Percentiles rank a stretch among this genome's conserved stretches.
Conservation (phyloP, 2,329 filamentous ascomycete genomes). For the Talaromyces pinophilus region DNA sequence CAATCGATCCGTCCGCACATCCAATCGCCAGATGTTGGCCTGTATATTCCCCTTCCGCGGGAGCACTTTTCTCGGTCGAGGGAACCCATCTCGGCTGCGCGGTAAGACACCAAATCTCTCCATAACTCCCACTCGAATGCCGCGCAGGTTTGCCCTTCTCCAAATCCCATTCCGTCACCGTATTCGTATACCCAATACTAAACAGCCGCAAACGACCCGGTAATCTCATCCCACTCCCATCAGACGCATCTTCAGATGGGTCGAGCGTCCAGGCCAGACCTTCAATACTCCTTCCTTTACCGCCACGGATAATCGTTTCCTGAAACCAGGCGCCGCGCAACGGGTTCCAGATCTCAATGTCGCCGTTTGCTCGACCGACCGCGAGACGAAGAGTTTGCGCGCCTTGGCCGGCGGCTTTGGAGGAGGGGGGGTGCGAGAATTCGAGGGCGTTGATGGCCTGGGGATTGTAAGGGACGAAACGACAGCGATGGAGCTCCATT, state of each 20-base stretch:
- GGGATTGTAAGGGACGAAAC: slow-evolving; percentile 89
- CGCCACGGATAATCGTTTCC: slow-evolving; percentile 80
- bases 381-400: slow-evolving; percentile 72
- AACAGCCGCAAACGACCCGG: slow-evolving; percentile 81
- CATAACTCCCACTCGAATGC: slow-evolving; percentile 87
- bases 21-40: slow-evolving; percentile 75
- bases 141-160: slow-evolving; percentile 73
- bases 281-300: slow-evolving; percentile 83
- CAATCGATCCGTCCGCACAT: slow-evolving; percentile 86
- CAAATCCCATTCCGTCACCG: slow-evolving; percentile 93
- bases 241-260: slow-evolving; percentile 63
- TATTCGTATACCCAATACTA: slow-evolving; percentile 91
- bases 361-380: slow-evolving; percentile 87
- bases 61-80: slow-evolving; percentile 37
- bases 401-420: slow-evolving; percentile 48
- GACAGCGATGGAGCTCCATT: slow-evolving; percentile 97
- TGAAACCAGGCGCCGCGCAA: slow-evolving; percentile 81
- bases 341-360: slow-evolving; percentile 98
- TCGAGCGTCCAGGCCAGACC: slow-evolving; percentile 90
- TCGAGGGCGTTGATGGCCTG: slow-evolving; percentile 92
- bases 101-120: slow-evolving; percentile 95
- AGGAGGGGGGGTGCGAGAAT: slow-evolving; percentile 74
- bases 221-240: slow-evolving; percentile 61
- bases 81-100: slow-evolving; percentile 68
- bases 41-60: slow-evolving; percentile 43